Conservation (phyloP, 331 rosid species). For the Prunus yedoensis region DNA sequence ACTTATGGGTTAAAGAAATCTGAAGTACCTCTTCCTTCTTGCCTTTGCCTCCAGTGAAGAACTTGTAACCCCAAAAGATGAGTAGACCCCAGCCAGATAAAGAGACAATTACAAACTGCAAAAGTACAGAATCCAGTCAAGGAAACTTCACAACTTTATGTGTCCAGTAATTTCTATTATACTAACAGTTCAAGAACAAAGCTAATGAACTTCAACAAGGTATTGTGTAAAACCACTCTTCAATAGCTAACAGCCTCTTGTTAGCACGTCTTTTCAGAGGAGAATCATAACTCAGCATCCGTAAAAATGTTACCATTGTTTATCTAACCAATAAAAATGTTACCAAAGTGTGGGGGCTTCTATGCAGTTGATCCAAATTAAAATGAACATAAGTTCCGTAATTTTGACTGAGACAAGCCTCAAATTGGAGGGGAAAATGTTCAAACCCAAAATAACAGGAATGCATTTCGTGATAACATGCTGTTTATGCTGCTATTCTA, state of each 20-base stretch:
- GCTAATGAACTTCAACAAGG: neutral
- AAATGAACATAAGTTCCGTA: neutral
- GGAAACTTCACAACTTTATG: neutral
- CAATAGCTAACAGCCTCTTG: neutral
- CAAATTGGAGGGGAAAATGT: neutral
- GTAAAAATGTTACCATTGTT: neutral
- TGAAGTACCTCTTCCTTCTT: conserved; percentile 83
- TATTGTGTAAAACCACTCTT: neutral
- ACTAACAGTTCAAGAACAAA: neutral
- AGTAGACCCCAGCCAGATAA: conserved; percentile 78
- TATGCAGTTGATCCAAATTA: too few species aligned
- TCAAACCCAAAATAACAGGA: neutral
- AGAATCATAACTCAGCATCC: neutral
- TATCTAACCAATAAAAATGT: neutral
- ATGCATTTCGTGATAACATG: neutral
- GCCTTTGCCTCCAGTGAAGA: conserved; percentile 62
- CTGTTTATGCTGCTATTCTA: neutral
- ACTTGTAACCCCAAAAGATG: conserved; percentile 55
- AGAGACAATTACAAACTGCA: conserved; percentile 79
- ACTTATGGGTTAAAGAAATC: neutral
- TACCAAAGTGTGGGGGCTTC: too few species aligned
- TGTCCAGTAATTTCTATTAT: neutral
- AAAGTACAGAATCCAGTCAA: conserved; percentile 25
- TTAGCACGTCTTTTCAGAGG: neutral
- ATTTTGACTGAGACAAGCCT: neutral